Conservation (phyloP, 2,329 filamentous ascomycete genomes). For the Colletotrichum sp. region DNA sequence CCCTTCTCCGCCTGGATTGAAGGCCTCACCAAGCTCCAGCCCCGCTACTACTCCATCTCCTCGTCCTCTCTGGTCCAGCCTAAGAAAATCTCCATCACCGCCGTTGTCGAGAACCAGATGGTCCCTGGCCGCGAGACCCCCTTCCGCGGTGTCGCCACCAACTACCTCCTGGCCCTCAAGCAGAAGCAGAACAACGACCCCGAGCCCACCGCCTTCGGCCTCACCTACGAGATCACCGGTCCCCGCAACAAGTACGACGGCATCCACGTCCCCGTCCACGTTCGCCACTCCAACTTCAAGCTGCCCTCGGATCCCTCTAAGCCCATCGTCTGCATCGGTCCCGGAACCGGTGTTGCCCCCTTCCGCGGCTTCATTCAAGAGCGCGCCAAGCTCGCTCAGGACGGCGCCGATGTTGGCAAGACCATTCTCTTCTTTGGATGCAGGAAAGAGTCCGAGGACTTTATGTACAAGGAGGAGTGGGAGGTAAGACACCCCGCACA, state of each 20-base stretch:
- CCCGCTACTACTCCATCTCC: constrained; percentile 98
- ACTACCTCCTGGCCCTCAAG: constrained; percentile 93
- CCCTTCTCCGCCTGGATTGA: constrained; percentile 97
- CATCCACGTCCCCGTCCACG: constrained; percentile 91
- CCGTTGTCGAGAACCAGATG: constrained; percentile 85
- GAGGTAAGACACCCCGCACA: constrained; percentile 65
- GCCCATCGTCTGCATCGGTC: constrained; percentile 94
- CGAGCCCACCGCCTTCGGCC: constrained; percentile 79
- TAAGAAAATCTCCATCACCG: constrained; percentile 93
- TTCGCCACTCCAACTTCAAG: constrained; percentile 99
- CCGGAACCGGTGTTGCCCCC: constrained; percentile 94
- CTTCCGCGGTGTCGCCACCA: constrained; percentile 94
- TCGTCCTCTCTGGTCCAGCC: constrained; percentile 95
- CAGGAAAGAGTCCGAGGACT: constrained; percentile 86
- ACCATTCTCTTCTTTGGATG: constrained; percentile 96
- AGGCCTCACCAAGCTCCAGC: constrained; percentile 91
- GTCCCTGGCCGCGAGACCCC: constrained; percentile 78
- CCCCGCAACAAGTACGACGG: constrained; percentile 98
- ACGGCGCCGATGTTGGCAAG: constrained; percentile 82
- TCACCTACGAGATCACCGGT: constrained; percentile 85
- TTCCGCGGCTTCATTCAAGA: constrained; percentile 97
- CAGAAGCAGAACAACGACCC: constrained; percentile 94
- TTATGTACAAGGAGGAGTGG: constrained; percentile 91
- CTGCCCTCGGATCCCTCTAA: constrained; percentile 93
- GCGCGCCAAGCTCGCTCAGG: constrained; percentile 80